Evolutionary conservation across 331 rosid genomes (phyloP), one percentile per base, ranked within the genome.

Genomic region (Phaseolus coccineus): DNA sequence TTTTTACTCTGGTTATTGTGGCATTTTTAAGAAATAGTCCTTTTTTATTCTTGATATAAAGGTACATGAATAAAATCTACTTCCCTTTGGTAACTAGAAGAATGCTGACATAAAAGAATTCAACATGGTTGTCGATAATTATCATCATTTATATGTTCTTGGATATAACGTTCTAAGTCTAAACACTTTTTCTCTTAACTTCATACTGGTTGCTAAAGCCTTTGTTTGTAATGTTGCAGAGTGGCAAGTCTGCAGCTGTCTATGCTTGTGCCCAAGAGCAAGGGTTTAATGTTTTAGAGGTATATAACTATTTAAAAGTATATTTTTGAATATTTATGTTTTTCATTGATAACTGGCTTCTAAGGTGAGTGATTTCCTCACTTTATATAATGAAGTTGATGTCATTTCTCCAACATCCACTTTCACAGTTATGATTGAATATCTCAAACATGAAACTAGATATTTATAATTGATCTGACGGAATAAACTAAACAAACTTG

Each of bases 241-340:
- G 99, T 84, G 99, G 98, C 85, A 95, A 95, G 74, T 90, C 99
- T 78, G 98, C 99, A 16, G 98, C 98, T 74, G 83, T 95, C 59
- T 90, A 95, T 93, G 99, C 96, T 42, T 93, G 99, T 85, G 98
- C 98, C 12, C 84, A 73, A 75, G 99, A 93, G 84, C 96, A 85
- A 86, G 98, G 99, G 10, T 91, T 87, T 85, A 85, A 85, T 44
- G 86, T 95, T 88, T 73, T 84, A 77, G 99, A 95, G 99, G 99
- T 95, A 95, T 95, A 95, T 64, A 35, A 57, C 65, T 3, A 15
- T 50, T 71, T 53, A 73, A 31, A 9, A 46, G 15, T 27, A 61
- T 77, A 19, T 70, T 51, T 61, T 25, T 62, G 59, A 24, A 39
- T 46, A 59, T 75, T 82, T 55, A 65, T 73, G 30, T 55, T 16